A percentile compares a stretch with the other conserved stretches of the same genome.
Evolutionary conservation across 1,139 yeast species (phyloP).

Genomic region (Diutina catenulata): DNA sequence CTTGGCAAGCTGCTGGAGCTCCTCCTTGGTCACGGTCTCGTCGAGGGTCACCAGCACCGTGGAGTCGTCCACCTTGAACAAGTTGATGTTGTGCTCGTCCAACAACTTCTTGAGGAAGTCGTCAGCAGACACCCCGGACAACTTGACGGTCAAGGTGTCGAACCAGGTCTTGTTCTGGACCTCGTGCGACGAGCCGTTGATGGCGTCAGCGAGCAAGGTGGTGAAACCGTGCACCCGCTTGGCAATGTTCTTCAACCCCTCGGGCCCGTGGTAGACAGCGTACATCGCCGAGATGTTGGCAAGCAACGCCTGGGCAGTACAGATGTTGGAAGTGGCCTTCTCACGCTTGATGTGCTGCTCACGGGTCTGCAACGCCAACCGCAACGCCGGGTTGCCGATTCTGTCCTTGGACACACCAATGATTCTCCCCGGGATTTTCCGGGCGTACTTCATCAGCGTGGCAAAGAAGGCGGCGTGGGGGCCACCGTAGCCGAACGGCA

Average conservation of each 20-base stretch:
- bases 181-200: constrained; percentile 30
- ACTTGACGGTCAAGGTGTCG: constrained; percentile 71
- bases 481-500: constrained; percentile 96
- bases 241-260: constrained; percentile 78
- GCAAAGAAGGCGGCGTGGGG: constrained; percentile 98
- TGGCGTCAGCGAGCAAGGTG: constrained; percentile 51
- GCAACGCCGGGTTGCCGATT: constrained; percentile 74
- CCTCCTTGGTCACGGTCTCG: constrained; percentile 66
- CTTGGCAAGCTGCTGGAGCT: constrained; percentile 44
- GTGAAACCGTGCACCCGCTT: constrained; percentile 68
- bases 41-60: constrained; percentile 72
- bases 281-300: constrained; percentile 95
- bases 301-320: constrained; percentile 93
- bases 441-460: constrained; percentile 61
- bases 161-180: constrained; percentile 60
- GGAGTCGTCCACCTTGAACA: constrained; percentile 53
- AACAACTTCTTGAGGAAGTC: constrained; percentile 48
- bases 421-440: constrained; percentile 94
- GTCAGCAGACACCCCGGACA: constrained; percentile 40
- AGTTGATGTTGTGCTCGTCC: constrained; percentile 52
- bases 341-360: constrained; percentile 97
- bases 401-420: constrained; percentile 92
- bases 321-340: constrained; percentile 93
- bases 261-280: constrained; percentile 93
- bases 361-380: constrained; percentile 93